Evolutionary conservation across 805 yeast species (phyloP), one percentile per base, ranked within the genome.

Genomic region (Candida khao-thaluensis): DNA sequence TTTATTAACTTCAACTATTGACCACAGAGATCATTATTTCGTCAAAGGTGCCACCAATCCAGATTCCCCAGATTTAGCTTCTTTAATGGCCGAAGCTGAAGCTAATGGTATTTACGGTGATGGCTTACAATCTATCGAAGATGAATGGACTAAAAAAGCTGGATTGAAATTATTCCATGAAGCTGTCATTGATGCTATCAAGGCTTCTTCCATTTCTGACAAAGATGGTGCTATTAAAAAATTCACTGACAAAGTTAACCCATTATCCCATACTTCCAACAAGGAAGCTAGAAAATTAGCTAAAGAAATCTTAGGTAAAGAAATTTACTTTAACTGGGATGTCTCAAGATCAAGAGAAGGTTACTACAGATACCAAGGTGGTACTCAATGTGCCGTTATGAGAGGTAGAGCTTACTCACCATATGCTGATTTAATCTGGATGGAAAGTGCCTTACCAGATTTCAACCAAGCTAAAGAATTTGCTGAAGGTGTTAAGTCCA

Each of bases 401-500:
- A 82, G 98, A 64, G 97, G 95, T 47, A 80, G 95, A 58, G 95
- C 96, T 21, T 91, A 74, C 62, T 90, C 96, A 40, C 96, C 96
- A 47, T 91, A 83, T 65, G 89, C 95, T 30, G 98, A 90, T 66
- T 74, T 91, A 71, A 82, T 90, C 53, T 91, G 98, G 98, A 90
- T 91, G 97, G 98, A 91, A 74, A 83, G 95, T 44, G 90, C 90
- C 64, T 77, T 86, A 52, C 98, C 98, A 51, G 96, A 89, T 66
- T 90, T 77, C 69, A 76, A 73, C 44, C 98, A 91, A 72, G 98
- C 97, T 49, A 79, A 81, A 67, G 96, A 88, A 70, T 91, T 91
- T 59, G 93, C 98, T 41, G 85, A 81, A 32, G 97, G 98, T 58
- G 95, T 91, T 50, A 78, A 82, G 61, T 76, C 79, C 23, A 72